phyloP scores from a whole-genome alignment of 2,329 filamentous ascomycete genomes.

The Teratosphaeria zuluensis region DNA sequence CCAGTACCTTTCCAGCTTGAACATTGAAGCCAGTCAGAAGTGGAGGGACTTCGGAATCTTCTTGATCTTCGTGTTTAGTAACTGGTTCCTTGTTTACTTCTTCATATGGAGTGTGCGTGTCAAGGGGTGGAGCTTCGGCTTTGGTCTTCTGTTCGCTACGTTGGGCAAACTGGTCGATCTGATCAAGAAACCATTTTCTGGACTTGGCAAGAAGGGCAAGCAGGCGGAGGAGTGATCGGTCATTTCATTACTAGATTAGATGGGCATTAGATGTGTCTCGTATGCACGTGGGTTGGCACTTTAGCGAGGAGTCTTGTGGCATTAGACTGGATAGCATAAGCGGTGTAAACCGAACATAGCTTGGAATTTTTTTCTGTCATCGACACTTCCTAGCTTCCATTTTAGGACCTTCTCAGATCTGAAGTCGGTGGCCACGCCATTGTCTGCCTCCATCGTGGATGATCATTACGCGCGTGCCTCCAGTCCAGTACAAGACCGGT shows the following conservation, averaged over 20 bases:
- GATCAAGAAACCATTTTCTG: slow-evolving; percentile 27
- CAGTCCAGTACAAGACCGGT: too few species aligned
- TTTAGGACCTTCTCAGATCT: too few species aligned
- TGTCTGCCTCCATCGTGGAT: too few species aligned
- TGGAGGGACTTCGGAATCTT: slow-evolving; percentile 68
- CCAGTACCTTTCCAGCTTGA: slow-evolving; percentile 55
- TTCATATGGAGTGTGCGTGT: slow-evolving; percentile 67
- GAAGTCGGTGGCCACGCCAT: too few species aligned
- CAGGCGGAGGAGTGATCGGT: background rate
- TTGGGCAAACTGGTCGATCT: slow-evolving; percentile 33
- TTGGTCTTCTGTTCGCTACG: slow-evolving; percentile 46
- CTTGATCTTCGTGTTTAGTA: slow-evolving; percentile 58
- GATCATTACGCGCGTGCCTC: too few species aligned
- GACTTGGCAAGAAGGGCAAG: slow-evolving; percentile 8
- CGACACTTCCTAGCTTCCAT: too few species aligned
- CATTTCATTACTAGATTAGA: background rate
- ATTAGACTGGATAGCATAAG: background rate
- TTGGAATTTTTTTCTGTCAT: background rate
- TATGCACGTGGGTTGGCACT: background rate
- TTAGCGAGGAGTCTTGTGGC: background rate
- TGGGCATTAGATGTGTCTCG: background rate
- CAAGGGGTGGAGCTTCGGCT: slow-evolving; percentile 60
- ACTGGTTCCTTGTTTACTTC: slow-evolving; percentile 59
- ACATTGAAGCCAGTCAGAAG: slow-evolving; percentile 50
- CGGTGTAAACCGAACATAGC: background rate